Base-by-base conservation (phyloP, 2,329 filamentous ascomycete genomes). In the Thelonectria olida region DNA sequence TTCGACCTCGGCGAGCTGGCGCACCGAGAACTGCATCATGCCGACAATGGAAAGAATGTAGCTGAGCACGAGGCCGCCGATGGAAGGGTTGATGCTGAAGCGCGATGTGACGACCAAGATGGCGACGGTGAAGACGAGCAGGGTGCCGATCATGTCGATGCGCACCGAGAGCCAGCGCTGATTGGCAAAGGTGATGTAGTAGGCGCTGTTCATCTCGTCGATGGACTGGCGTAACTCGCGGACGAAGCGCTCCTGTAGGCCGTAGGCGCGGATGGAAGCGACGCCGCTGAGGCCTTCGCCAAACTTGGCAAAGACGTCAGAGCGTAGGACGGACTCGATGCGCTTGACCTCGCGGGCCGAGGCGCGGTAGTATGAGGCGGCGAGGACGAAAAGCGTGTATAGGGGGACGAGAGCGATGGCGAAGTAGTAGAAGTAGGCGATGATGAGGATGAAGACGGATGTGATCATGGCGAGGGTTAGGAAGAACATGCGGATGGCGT, bases 321-420 rank as follows among this genome's bases (percentile, higher is more conserved):
- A 97, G 51, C 96, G 90, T 38, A 97, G 85, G 6, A 97, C 89
- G 0, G 95, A 89, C 77, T 98, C 96, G 76, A 96, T 94, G 1
- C 96, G 91, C 81, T 98, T 98, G 69, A 98, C 89, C 78, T 98
- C 94, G 50, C 96, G 90, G 7, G 95, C 95, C 2, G 95, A 97
- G 1, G 93, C 84, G 47, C 95, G 87, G 79, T 98, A 98, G 80
- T 97, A 98, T 48, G 88, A 87, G 0, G 95, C 89, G 1, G 94
- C 91, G 57, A 96, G 86, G 39, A 96, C 71, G 81, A 97, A 97
- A 47, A 96, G 74, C 41, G 93, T 61, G 64, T 92, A 87, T 1
- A 98, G 82, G 0, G 86, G 85, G 1, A 84, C 84, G 19, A 88
- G 79, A 0, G 86, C 85, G 59, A 87, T 81, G 66, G 82, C 85